Conservation (phyloP, 352 stramenopile species). For the Salisapilia sapeloensis region DNA sequence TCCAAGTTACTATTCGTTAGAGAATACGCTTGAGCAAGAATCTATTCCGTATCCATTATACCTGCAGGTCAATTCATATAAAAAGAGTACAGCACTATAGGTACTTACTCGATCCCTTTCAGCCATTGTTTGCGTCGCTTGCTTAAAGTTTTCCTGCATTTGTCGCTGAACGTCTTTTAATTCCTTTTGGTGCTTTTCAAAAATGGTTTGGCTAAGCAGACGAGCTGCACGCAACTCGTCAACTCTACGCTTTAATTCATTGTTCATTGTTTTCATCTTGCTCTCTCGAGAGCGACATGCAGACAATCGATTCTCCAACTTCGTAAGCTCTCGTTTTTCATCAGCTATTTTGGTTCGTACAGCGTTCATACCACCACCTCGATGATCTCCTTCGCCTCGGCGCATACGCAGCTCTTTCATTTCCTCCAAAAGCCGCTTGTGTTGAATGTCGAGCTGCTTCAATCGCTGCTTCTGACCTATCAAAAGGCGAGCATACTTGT, state of each 20-base stretch:
- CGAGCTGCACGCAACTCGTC: slow-evolving; percentile 46
- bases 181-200: slow-evolving; percentile 65
- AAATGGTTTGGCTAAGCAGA: slow-evolving; percentile 49
- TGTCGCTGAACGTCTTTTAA: slow-evolving; percentile 55
- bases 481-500: slow-evolving; percentile 59
- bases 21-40: slow-evolving; percentile 45
- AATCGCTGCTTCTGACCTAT: slow-evolving; percentile 58
- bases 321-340: slow-evolving; percentile 60
- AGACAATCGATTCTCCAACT: slow-evolving; percentile 61
- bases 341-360: slow-evolving; percentile 50
- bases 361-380: slow-evolving; percentile 46
- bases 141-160: slow-evolving; percentile 58
- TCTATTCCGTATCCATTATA: slow-evolving; percentile 6
- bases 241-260: slow-evolving; percentile 25
- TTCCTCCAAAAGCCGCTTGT: slow-evolving; percentile 45
- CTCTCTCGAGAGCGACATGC: slow-evolving; percentile 55
- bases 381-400: slow-evolving; percentile 50
- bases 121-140: slow-evolving; percentile 48
- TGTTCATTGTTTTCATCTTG: slow-evolving; percentile 48
- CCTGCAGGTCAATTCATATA: slow-evolving; percentile 1
- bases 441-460: slow-evolving; percentile 45
- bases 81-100: neutral
- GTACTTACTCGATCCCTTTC: slow-evolving; percentile 39
- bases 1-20: slow-evolving; percentile 51
- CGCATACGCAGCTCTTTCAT: slow-evolving; percentile 46